Conservation (phyloP, 371 early-diverging fungal species). For the Syncephalastrum sp. region DNA sequence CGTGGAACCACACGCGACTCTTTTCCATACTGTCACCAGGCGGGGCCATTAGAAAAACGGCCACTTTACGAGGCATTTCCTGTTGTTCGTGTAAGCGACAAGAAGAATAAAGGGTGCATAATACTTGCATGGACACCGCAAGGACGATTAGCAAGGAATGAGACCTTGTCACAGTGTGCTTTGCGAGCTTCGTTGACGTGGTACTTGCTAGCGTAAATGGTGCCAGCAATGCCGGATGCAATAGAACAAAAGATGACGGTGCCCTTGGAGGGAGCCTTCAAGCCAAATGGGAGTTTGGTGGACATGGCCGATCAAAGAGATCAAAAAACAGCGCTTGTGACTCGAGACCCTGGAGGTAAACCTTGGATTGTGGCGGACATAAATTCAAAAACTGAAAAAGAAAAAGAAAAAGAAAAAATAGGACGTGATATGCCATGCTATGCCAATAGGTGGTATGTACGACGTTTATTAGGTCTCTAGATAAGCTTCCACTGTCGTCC, state of each 20-base stretch:
- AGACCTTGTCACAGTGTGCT: conserved; percentile 47
- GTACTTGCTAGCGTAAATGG: conserved; percentile 54
- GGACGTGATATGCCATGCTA: no score
- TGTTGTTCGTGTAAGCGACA: conserved; percentile 6
- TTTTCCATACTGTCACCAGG: conserved; percentile 71
- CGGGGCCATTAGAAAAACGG: conserved; percentile 62
- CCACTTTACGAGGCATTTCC: conserved; percentile 69
- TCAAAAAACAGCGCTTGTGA: no score
- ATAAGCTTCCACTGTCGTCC: conserved; percentile 20
- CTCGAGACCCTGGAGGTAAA: no score
- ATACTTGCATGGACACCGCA: conserved; percentile 53
- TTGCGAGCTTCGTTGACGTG: conserved; percentile 50
- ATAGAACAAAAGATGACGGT: conserved; percentile 57
- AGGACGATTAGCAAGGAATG: conserved; percentile 56
- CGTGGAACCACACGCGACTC: conserved; percentile 62
- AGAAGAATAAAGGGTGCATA: background rate
- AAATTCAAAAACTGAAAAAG: no score
- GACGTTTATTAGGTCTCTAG: background rate
- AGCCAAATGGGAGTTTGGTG: conserved; percentile 36
- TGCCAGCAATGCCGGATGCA: conserved; percentile 47
- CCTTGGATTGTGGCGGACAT: no score
- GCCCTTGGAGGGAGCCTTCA: conserved; percentile 52
- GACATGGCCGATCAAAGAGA: no score
- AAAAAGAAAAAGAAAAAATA: no score
- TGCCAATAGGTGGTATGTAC: no score